Evolutionary conservation across 2,329 filamentous ascomycete species (phyloP), one percentile per base, ranked within the genome.

Genomic region (Emergomyces africanus): DNA sequence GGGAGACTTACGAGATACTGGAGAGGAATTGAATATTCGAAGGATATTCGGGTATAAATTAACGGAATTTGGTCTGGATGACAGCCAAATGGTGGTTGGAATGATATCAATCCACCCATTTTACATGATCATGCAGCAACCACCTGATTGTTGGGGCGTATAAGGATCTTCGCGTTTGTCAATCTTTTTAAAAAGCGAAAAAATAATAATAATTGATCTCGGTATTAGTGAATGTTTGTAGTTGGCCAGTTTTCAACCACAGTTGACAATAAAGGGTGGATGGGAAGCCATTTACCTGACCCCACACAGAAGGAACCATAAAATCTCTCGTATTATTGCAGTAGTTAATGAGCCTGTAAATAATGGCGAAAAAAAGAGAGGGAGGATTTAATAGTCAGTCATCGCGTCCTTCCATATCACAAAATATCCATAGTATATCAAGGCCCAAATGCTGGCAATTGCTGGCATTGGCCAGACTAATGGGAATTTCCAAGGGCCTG

Each of bases 281-380:
- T 2, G 12, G 33, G 49, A 56, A 61, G 61, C 64, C 63, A 66
- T 70, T 68, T 78, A 85, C 83, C 62, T 86, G 83, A 66, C 92
- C 92, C 94, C 94, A 99, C 74, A 95, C 89, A 58, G 90, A 95
- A 57, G 91, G 91, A 60, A 97, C 91, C 94, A 99, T 97, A 79
- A 95, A 97, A 75, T 99, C 94, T 75, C 92, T 88, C 68, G 94
- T 96, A 76, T 89, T 91, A 76, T 95, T 95, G 77, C 92, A 97
- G 79, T 97, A 97, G 67, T 90, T 89, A 74, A 97, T 97, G 74
- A 97, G 88, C 75, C 94, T 99, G 71, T 64, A 61, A 35, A 57
- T n/a, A 60, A 65, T 41, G 49, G 55, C 33, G 51, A 60, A n/a
- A 37, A 28, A 56, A 57, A 53, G 61, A 57, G 49, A 35, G 15